Base-by-base conservation (phyloP, 2,329 filamentous ascomycete species). In the Colletotrichum nymphaeae region DNA sequence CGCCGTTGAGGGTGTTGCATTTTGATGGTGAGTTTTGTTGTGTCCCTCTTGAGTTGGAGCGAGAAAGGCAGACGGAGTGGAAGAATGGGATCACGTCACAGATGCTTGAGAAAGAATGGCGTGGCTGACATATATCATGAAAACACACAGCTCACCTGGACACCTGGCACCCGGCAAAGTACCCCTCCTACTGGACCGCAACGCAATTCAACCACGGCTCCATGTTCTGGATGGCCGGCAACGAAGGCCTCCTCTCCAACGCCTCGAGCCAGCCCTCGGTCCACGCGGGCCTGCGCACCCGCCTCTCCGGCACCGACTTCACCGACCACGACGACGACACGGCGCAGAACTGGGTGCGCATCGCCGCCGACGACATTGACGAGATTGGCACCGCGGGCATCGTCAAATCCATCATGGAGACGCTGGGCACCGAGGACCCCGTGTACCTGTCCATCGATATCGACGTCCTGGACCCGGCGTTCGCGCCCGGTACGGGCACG, bases 141-240 rank as follows among this genome's bases (percentile, higher is more conserved):
- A 46, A 49, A 19, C 6, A 12, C n/a, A 7, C 22, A 80, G 85
- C 84, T 24, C 94, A 97, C 80, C 88, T 97, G 2, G 94, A 97
- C 80, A 97, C 94, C 2, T 97, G 94, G 94, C 92, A 96, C 80
- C 94, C 94, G 2, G 89, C 87, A 28, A 93, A 94, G 77, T 97
- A 97, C 82, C 93, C 94, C 0, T 92, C 89, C 19, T 91, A 92
- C 68, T 98, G 95, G 95, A 78, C 79, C 3, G 89, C 88, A 3
- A 88, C 90, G 2, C 89, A 92, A 77, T 97, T 97, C 85, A 97
- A 92, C 79, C 95, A 98, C 82, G 95, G 95, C 5, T 94, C 91
- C 76, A 97, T 97, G 92, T 97, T 97, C 87, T 96, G 94, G 93
- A 89, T 96, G 76, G 95, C 95, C 6, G 92, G 92, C 62, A 91